Base-by-base conservation (phyloP, 140 eudicot species). In the Ambrosia hybrid region DNA sequence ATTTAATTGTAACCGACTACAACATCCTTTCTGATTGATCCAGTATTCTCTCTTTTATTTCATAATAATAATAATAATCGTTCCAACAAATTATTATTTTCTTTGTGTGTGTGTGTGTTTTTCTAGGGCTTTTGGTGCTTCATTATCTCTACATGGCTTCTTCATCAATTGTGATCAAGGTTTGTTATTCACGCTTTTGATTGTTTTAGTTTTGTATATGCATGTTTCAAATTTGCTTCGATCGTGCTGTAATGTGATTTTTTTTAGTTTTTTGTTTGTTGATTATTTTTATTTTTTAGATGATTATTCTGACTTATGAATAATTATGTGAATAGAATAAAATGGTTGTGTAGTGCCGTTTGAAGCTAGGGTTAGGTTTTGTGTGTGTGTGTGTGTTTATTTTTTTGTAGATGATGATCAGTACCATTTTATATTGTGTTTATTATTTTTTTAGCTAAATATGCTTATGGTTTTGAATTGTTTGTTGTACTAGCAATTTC, bases 121-220 rank as follows among this genome's bases (percentile, higher is more conserved):
- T 14, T 62, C 39, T 62, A 62, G 30, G 68, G 30, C 49, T 61
- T 36, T 14, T 68, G n/a, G 36, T 51, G 45, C 69, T 68, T 62
- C 66, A 62, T 26, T 70, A 0, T 69, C 57, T 61, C 39, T n/a
- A 39, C 33, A 77, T 77, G 81, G 67, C 65, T 52, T 71, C 79
- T 59, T 67, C 69, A 4, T 57, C 73, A 33, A 71, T 71, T 6
- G 82, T 81, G 51, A 81, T 81, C 82, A 81, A 81, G 85, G 85
- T 81, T 81, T 13, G 65, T 59, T 73, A 53, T 60, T 10, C 51
- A 9, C 17, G 52, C 6, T 74, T 10, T 46, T 36, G 48, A 45
- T 57, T 74, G 55, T 49, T 36, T 13, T 12, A 17, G 9, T 39
- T 53, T 55, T 13, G 12, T 51, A 65, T 9, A 1, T 57, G 48